Conservation (phyloP, 306 rosid species). For the Echinosophora koreensis region DNA sequence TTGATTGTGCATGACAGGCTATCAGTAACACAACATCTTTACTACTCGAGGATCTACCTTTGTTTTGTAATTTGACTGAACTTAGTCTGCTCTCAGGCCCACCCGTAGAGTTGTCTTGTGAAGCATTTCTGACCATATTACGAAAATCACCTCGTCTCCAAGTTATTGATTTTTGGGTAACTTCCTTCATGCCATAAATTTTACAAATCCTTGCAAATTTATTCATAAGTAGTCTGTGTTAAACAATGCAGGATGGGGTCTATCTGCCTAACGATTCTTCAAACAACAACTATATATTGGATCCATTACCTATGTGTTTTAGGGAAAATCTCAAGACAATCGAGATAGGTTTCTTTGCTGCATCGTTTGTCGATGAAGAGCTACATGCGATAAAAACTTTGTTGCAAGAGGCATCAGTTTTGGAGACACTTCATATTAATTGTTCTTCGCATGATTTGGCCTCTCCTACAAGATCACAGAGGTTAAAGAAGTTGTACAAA, state of each 20-base stretch:
- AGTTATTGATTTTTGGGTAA: background rate
- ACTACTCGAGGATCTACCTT: background rate
- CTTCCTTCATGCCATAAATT: background rate
- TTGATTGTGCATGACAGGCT: background rate
- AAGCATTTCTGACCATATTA: background rate
- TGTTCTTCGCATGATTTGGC: background rate
- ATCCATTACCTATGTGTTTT: background rate
- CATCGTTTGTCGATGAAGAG: background rate
- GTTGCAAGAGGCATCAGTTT: background rate
- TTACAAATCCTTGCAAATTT: background rate
- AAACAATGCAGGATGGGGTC: constrained; percentile 8
- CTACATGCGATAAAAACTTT: background rate
- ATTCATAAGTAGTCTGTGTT: background rate
- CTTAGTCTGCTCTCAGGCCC: background rate
- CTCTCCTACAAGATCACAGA: background rate
- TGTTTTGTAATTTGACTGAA: background rate
- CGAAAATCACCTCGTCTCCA: background rate
- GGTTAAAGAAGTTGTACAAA: background rate
- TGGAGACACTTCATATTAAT: background rate
- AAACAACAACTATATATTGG: background rate
- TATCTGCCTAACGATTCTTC: background rate
- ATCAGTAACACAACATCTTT: background rate
- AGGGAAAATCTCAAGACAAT: background rate
- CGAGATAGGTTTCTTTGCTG: background rate
- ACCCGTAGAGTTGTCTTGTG: background rate